A percentile compares a stretch with the other conserved stretches of the same genome.
These are phyloP conservation scores for Discostella stelligeroides DNA, from an alignment of 108 stramenopile genomes.

Conservation along the genomic window DNA sequence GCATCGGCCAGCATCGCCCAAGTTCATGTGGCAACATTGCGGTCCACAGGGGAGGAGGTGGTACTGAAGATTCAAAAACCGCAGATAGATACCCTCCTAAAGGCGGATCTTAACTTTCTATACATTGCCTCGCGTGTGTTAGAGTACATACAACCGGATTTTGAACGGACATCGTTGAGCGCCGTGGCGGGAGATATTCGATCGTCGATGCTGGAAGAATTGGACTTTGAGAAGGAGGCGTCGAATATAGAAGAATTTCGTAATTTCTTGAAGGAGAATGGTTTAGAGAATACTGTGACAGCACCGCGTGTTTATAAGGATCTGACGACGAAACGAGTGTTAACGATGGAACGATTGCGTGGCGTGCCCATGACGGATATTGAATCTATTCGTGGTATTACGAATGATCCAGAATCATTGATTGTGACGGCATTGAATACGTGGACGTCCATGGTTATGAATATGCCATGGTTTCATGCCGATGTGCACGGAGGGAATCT, in stretches of 20 bases:
- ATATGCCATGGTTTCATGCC: conserved; percentile 96
- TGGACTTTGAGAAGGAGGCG: conserved; percentile 93
- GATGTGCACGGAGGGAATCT: conserved; percentile 95
- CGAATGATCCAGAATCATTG: conserved; percentile 77
- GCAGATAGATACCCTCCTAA: conserved; percentile 85
- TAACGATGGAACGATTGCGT: conserved; percentile 90
- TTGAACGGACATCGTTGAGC: conserved; percentile 84
- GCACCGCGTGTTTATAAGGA: conserved; percentile 74
- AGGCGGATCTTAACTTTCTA: conserved; percentile 93
- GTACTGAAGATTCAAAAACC: conserved; percentile 98
- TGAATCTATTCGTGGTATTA: conserved; percentile 69
- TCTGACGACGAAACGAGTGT: conserved; percentile 78
- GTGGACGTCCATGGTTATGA: conserved; percentile 89
- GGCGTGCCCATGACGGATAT: conserved; percentile 92
- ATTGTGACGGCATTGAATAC: conserved; percentile 94
- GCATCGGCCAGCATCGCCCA: conserved; percentile 94
- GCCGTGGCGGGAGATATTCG: conserved; percentile 89
- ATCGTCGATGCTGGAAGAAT: conserved; percentile 90
- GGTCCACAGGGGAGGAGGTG: conserved; percentile 84
- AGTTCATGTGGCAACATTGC: conserved; percentile 87
- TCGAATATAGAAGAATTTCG: conserved; percentile 90
- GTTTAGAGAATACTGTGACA: conserved; percentile 67
- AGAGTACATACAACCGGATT: conserved; percentile 92
- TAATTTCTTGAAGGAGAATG: conserved; percentile 70
- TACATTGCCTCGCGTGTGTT: conserved; percentile 85